Base-by-base conservation (phyloP, 2,329 filamentous ascomycete species). In the Alternaria solani region DNA sequence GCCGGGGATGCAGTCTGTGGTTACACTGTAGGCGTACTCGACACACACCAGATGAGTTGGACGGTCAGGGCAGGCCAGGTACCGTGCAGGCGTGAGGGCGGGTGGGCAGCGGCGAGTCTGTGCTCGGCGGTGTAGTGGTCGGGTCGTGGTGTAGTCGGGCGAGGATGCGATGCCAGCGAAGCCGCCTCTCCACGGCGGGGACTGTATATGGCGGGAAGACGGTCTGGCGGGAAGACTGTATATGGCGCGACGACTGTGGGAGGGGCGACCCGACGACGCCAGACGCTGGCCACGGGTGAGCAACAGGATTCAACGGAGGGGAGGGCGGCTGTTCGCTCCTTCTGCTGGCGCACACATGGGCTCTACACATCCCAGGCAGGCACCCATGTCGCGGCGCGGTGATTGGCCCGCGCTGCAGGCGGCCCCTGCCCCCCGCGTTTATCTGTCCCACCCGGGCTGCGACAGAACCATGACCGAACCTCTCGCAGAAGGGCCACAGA, bases 181-280 rank as follows among this genome's bases (percentile, higher is more conserved):
- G 65, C 66, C 62, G 65, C 68, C 30, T 49, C 46, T 49, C 30
- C 61, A 63, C 63, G 65, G 63, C 67, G 65, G 65, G 65, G 63
- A 61, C 63, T 69, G 67, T 55, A 63, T 63, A 67, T 69, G 71
- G 72, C 72, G 66, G 69, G 64, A 63, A 66, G 67, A 68, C 68
- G 66, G 72, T 76, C 20, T 69, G 71, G 72, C 72, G 66, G 69
- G 64, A 63, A 66, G 67, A 68, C 68, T 66, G 72, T 76, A 75
- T 74, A 74, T 72, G 62, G 66, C 65, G 57, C 60, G 54, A 62
- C 66, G 63, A 67, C 62, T 61, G 59, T 59, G 58, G 52, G 65
- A 73, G 67, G 71, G 69, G 72, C 69, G 71, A 68, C 60, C 62
- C 63, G 62, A 65, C 63, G 62, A 65, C 59, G 68, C 56, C 65